Conservation (phyloP, 2,329 filamentous ascomycete species). For the Dryadomyces sulphureus region DNA sequence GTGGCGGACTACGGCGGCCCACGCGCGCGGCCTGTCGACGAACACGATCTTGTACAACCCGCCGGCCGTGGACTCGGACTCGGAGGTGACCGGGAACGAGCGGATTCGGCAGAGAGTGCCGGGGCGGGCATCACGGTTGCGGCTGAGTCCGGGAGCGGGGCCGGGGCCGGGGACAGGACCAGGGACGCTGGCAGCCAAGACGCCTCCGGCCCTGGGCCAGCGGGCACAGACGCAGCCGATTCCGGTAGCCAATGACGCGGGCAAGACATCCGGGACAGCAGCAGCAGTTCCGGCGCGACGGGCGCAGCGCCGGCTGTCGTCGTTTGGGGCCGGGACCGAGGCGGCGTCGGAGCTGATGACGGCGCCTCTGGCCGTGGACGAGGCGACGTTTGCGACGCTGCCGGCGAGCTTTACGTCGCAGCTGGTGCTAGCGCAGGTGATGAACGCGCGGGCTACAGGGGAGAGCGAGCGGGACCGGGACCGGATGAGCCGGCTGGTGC, state of each 20-base stretch:
- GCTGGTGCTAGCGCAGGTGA: slow-evolving; percentile 57
- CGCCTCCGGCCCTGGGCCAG: slow-evolving; percentile 15
- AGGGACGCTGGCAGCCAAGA: slow-evolving; percentile 22
- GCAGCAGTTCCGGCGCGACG: slow-evolving; percentile 26
- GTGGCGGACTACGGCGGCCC: too few relatives aligned
- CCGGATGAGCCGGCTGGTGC: slow-evolving; percentile 64
- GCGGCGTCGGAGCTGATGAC: slow-evolving; percentile 48
- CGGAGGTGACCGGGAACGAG: neutral
- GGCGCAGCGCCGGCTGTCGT: slow-evolving; percentile 34
- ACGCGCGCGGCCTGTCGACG: slow-evolving; percentile 62
- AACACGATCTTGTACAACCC: slow-evolving; percentile 80
- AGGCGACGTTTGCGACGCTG: slow-evolving; percentile 44
- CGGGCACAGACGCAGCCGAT: slow-evolving; percentile 42
- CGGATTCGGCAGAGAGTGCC: neutral
- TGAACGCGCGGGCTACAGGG: slow-evolving; percentile 22
- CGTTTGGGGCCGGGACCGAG: slow-evolving; percentile 53
- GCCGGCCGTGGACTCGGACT: slow-evolving; percentile 15
- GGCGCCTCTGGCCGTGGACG: slow-evolving; percentile 23
- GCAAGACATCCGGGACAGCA: slow-evolving; percentile 23
- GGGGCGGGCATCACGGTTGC: slow-evolving; percentile 14
- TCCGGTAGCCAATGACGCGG: neutral
- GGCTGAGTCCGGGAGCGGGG: slow-evolving; percentile 24
- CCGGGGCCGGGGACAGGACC: slow-evolving; percentile 18
- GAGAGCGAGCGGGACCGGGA: slow-evolving; percentile 37
- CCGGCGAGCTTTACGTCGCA: slow-evolving; percentile 71